Base-by-base conservation (phyloP, 2,329 filamentous ascomycete species). In the Drechslerella coelobrocha region DNA sequence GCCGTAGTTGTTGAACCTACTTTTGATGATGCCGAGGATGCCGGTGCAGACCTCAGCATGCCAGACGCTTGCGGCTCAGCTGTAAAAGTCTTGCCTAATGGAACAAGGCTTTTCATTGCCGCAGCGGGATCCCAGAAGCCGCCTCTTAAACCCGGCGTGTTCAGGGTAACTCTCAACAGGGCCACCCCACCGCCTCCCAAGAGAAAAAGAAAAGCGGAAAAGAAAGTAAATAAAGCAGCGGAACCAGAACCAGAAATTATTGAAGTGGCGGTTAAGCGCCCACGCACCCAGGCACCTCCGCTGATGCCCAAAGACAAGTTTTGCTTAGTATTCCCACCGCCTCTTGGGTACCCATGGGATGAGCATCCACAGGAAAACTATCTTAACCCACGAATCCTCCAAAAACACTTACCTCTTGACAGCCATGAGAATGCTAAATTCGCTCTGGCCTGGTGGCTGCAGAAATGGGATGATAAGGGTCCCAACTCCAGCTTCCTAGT, bases 241-340 rank as follows among this genome's bases (percentile, higher is more conserved):
- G 53, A 48, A 26, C 14, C 21, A 26, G 50, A 50, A 27, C 31
- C 29, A 21, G 43, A 52, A 37, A 24, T 51, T 5, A 31, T 31
- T 10, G 48, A 60, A 39, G 39, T 60, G 14, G 34, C 48, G 29
- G 26, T 39, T 29, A 59, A 59, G 47, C 62, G 47, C 9, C 62
- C 37, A 29, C 47, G 54, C 29, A 19, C 56, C 29, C 43, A 47
- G n/a, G 54, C 29, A 21, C 47, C 47, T 23, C 54, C 62, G 14
- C 23, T 56, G 23, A 54, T 56, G 55, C 62, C 62, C 2, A 53
- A 53, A 19, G 54, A 59, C 29, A 60, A 59, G 39, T 59, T 68
- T n/a, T 68, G 54, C 39, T 41, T 68, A 4, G 50, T 68, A 17
- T 60, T 41, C 29, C 54, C 54, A 10, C 47, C 50, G 12, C 62